Evolutionary conservation across 257 asterid species (phyloP).

Genomic region (Solanum gracilifrons): DNA sequence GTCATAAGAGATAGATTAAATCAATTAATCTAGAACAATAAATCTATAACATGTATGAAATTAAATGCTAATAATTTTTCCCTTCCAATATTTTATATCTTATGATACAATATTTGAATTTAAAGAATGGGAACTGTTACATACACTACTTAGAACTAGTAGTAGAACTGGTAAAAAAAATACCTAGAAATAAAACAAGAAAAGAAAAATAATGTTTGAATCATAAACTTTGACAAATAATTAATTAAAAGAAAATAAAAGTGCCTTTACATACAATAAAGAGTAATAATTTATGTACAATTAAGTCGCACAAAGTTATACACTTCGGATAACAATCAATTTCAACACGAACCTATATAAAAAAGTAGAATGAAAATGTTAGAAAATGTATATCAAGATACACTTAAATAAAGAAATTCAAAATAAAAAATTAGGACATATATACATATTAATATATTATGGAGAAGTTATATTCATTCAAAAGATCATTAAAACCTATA

Average conservation of each 20-base stretch:
- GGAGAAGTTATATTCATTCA: background rate
- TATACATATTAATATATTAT: too few species aligned
- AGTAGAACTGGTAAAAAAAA: too few species aligned
- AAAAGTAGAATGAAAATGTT: background rate
- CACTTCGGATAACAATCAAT: background rate
- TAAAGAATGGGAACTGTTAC: rapidly evolving
- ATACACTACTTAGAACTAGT: background rate
- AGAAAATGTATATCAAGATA: background rate
- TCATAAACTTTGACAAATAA: too few species aligned
- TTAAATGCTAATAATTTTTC: background rate
- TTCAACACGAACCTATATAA: background rate
- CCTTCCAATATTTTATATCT: background rate
- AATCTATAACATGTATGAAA: background rate
- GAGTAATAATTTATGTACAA: background rate
- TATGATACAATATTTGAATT: background rate
- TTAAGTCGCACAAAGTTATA: too few species aligned
- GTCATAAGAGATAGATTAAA: background rate
- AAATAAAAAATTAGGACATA: background rate
- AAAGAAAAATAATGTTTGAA: background rate
- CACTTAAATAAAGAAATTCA: background rate
- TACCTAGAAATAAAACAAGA: too few species aligned
- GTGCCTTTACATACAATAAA: too few species aligned
- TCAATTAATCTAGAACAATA: background rate
- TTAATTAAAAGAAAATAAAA: too few species aligned
- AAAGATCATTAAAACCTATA: background rate